These are phyloP conservation scores for Oryza australiensis DNA, from an alignment of 176 grass and related monocot genomes.

Conservation along the genomic window DNA sequence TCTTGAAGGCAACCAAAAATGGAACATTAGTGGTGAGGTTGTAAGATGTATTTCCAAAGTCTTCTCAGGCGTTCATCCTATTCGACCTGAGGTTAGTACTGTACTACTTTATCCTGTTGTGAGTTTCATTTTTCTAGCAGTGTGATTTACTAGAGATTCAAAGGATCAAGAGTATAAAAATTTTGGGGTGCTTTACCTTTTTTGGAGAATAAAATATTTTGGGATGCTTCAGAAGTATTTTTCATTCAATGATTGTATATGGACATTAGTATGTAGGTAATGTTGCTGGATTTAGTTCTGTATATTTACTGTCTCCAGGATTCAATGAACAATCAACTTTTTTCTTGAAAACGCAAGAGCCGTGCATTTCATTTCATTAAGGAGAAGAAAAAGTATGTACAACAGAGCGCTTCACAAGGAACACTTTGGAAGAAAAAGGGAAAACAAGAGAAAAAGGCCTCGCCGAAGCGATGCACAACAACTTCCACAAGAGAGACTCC, in stretches of 20 bases:
- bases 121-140: conserved; percentile 26
- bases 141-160: background rate
- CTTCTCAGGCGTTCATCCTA: conserved; percentile 64
- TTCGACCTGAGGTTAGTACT: conserved; percentile 74
- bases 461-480: too few species aligned
- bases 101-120: conserved; percentile 25
- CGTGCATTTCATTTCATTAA: too few species aligned
- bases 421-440: too few species aligned
- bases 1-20: conserved; percentile 86
- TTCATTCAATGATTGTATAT: background rate
- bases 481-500: too few species aligned
- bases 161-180: background rate
- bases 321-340: background rate
- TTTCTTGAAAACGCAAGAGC: too few species aligned
- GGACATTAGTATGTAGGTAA: background rate
- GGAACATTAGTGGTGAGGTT: conserved; percentile 88
- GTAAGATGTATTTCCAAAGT: conserved; percentile 76
- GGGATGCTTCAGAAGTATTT: background rate
- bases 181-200: background rate
- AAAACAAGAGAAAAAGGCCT: too few species aligned
- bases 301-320: background rate
- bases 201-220: too few species aligned
- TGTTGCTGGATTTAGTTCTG: background rate
- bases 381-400: too few species aligned
- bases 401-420: too few species aligned